phyloP scores from a whole-genome alignment of 2,329 filamentous ascomycete genomes.

The Epichloe gansuensis region DNA sequence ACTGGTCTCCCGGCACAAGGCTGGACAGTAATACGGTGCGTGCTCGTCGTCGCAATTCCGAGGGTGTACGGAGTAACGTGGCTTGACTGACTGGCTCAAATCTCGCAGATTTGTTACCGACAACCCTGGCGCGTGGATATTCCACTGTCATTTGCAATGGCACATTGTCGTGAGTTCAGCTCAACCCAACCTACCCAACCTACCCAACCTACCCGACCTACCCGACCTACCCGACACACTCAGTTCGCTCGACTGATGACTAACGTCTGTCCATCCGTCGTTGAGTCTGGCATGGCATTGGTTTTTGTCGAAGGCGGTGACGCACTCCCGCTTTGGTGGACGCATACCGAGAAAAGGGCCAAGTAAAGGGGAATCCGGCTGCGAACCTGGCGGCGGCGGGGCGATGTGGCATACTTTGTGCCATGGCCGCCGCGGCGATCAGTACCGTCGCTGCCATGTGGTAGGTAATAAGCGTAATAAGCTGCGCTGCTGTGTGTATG shows the following conservation, averaged over 20 bases:
- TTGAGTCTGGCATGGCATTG: slow-evolving; percentile 2
- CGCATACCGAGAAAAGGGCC: neutral
- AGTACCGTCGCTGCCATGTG: neutral
- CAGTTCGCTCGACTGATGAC: no score
- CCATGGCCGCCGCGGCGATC: neutral
- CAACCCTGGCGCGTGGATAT: slow-evolving; percentile 4
- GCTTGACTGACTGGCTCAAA: no score
- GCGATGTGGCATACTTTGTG: neutral
- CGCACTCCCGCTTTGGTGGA: neutral
- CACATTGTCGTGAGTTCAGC: slow-evolving; percentile 1
- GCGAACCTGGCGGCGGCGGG: neutral
- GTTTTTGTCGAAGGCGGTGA: slow-evolving; percentile 3
- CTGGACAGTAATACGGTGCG: slow-evolving; percentile 2
- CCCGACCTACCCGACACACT: no score
- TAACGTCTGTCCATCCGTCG: no score
- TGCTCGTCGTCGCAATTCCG: neutral
- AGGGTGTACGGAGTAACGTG: neutral
- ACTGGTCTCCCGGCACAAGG: slow-evolving; percentile 1
- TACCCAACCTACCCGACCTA: no score
- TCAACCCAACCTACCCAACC: no score
- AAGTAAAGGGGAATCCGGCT: neutral
- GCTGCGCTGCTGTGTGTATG: neutral
- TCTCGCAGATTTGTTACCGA: slow-evolving; percentile 1
- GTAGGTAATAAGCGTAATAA: neutral
- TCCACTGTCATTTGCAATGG: slow-evolving; percentile 5